Conservation (phyloP, 257 asterid genomes). For the Plantago major region DNA sequence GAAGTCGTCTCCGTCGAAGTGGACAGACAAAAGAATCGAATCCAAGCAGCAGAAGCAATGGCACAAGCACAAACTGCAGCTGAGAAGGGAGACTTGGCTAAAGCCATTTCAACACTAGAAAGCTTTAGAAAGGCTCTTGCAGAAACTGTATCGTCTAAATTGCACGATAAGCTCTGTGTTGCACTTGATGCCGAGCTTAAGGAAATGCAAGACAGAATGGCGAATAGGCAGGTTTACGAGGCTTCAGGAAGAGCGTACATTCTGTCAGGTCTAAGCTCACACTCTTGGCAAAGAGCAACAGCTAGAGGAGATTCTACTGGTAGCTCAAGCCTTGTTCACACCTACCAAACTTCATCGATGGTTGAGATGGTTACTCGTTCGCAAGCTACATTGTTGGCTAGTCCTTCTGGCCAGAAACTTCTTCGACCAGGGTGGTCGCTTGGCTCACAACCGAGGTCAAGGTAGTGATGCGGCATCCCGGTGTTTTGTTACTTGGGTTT, state of each 20-base stretch:
- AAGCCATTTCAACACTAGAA: conserved; percentile 70
- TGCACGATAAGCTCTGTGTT: conserved; percentile 57
- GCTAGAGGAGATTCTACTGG: conserved; percentile 89
- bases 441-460: conserved; percentile 48
- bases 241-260: conserved; percentile 93
- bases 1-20: conserved; percentile 67
- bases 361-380: conserved; percentile 90
- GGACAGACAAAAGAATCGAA: conserved; percentile 80
- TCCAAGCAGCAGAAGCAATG: conserved; percentile 89
- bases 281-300: conserved; percentile 99
- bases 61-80: conserved; percentile 64
- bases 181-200: conserved; percentile 88
- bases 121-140: conserved; percentile 47
- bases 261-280: conserved; percentile 90
- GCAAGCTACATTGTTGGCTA: conserved; percentile 54
- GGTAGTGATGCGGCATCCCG: conserved; percentile 27
- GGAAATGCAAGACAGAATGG: conserved; percentile 96
- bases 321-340: conserved; percentile 66
- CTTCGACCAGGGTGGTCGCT: conserved; percentile 58
- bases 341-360: conserved; percentile 95
- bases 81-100: conserved; percentile 64
- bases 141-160: conserved; percentile 57
- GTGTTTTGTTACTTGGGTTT: conserved; percentile 13
- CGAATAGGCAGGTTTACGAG: conserved; percentile 81
- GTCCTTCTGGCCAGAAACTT: conserved; percentile 60